A percentile compares a stretch with the other conserved stretches of the same genome.
These are phyloP conservation scores for Friedmanniomyces simplex DNA, from an alignment of 495 filamentous ascomycete species.

Conservation along the genomic window DNA sequence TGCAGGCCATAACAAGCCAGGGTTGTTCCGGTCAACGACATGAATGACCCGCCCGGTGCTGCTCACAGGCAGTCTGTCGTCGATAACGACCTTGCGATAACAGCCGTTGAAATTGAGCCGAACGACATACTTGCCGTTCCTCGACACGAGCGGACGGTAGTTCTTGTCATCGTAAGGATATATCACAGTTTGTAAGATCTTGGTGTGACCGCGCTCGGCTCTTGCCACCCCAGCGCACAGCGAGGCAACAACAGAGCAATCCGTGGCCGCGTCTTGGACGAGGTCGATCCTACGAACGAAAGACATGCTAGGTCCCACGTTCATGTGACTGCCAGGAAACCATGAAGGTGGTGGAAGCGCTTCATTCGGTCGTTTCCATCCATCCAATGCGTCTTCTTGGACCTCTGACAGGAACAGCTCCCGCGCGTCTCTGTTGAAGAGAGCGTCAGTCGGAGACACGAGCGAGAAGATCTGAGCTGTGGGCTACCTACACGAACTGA, in stretches of 20 bases:
- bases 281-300: constrained; percentile 54
- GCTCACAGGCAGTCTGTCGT: constrained; percentile 81
- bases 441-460: constrained; percentile 8
- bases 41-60: constrained; percentile 62
- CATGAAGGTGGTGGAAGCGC: constrained; percentile 33
- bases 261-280: constrained; percentile 85
- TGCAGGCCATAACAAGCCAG: constrained; percentile 75
- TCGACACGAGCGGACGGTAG: constrained; percentile 48
- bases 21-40: constrained; percentile 79
- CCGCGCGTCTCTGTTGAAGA: constrained; percentile 49
- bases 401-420: constrained; percentile 58
- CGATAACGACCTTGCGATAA: constrained; percentile 75
- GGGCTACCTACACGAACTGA: constrained; percentile 45
- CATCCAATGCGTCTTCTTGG: constrained; percentile 61
- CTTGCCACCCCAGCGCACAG: constrained; percentile 73
- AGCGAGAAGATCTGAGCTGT: neutral
- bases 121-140: constrained; percentile 81
- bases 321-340: constrained; percentile 20
- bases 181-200: constrained; percentile 55
- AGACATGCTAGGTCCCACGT: constrained; percentile 42
- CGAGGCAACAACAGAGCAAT: constrained; percentile 95
- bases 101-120: constrained; percentile 92
- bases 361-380: constrained; percentile 70
- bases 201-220: constrained; percentile 47
- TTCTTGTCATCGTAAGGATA: constrained; percentile 57